A percentile compares a stretch with the other conserved stretches of the same genome.
Evolutionary conservation across 192 early-diverging fungal species (phyloP).

Genomic region (Jimgerdemannia lactiflua): DNA sequence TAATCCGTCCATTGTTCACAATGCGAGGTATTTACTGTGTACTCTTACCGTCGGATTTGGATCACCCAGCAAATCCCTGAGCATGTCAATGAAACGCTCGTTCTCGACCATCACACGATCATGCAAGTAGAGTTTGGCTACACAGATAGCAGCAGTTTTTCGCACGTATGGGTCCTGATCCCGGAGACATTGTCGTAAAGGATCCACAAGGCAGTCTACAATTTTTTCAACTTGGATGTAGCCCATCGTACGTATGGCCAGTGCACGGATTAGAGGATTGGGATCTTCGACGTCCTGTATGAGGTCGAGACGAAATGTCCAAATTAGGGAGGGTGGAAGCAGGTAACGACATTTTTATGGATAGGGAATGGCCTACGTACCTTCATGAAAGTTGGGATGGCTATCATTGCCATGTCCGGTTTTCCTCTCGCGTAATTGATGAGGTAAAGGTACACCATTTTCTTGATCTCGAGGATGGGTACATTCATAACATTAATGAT

Average conservation of each 20-base stretch:
- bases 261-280: slow-evolving; percentile 92
- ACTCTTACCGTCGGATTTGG: slow-evolving; percentile 79
- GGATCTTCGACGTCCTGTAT: slow-evolving; percentile 82
- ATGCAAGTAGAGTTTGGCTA: slow-evolving; percentile 93
- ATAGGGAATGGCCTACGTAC: slow-evolving; percentile 33
- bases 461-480: slow-evolving; percentile 81
- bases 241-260: slow-evolving; percentile 97
- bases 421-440: slow-evolving; percentile 95
- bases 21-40: neutral
- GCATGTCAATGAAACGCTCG: slow-evolving; percentile 87
- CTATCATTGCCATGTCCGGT: slow-evolving; percentile 91
- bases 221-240: slow-evolving; percentile 95
- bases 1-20: neutral
- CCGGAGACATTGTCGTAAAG: slow-evolving; percentile 73
- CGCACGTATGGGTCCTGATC: slow-evolving; percentile 96
- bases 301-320: neutral
- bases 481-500: slow-evolving; percentile 91
- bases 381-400: slow-evolving; percentile 85
- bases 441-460: slow-evolving; percentile 94
- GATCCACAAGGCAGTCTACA: slow-evolving; percentile 79
- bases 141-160: slow-evolving; percentile 93
- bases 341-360: neutral
- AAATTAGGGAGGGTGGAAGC: neutral
- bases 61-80: slow-evolving; percentile 83
- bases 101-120: slow-evolving; percentile 80